Percentiles rank a stretch among this genome's conserved stretches.
Conservation (phyloP, 257 asterid genomes). For the Misopates orontium region DNA sequence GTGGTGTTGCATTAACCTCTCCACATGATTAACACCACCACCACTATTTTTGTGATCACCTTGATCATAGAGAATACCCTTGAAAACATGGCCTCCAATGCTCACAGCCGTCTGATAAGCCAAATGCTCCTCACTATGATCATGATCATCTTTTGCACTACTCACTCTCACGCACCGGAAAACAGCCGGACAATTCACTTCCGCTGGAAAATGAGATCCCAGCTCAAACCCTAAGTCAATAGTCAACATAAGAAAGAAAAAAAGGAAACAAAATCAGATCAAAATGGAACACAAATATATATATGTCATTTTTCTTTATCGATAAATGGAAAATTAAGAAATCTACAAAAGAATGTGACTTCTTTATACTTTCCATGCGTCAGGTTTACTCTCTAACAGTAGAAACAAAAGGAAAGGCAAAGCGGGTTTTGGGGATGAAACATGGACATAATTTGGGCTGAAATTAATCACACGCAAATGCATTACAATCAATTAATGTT, state of each 20-base stretch:
- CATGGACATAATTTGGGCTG: no score
- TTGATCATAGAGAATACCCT: constrained; percentile 79
- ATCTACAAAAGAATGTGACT: no score
- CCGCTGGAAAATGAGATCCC: constrained; percentile 61
- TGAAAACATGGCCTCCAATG: constrained; percentile 74
- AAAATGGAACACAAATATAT: no score
- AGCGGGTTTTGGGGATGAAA: no score
- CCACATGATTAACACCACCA: neutral
- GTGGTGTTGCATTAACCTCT: constrained; percentile 31
- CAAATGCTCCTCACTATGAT: constrained; percentile 60
- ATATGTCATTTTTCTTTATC: no score
- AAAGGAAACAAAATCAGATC: neutral
- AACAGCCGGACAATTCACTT: constrained; percentile 59
- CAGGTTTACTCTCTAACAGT: constrained; percentile 47
- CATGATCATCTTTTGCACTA: constrained; percentile 53
- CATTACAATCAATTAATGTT: no score
- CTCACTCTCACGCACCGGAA: constrained; percentile 75
- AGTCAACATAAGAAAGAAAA: neutral
- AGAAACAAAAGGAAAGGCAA: constrained; percentile 20
- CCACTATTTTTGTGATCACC: constrained; percentile 44
- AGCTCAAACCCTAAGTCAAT: constrained; percentile 76
- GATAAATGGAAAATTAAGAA: no score
- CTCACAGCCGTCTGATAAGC: constrained; percentile 80
- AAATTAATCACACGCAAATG: neutral
- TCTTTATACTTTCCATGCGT: constrained; percentile 15